phyloP scores from a whole-genome alignment of 805 yeast genomes.

The Candida wancherniae region DNA sequence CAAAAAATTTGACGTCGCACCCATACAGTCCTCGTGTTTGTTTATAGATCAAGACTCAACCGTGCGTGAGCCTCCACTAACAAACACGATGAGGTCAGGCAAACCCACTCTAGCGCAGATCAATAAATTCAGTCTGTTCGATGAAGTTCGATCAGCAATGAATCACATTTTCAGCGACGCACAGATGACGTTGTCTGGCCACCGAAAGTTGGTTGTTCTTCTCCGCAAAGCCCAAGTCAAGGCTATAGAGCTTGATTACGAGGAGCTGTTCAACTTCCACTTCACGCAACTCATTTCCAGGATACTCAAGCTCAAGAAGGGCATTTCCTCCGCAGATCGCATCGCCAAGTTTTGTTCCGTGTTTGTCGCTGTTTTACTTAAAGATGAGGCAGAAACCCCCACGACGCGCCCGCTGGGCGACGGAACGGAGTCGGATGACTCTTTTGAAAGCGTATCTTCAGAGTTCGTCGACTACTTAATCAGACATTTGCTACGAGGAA shows the following conservation, averaged over 20 bases:
- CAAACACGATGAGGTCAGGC: slow-evolving; percentile 8
- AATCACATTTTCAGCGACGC: slow-evolving; percentile 77
- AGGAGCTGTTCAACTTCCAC: slow-evolving; percentile 53
- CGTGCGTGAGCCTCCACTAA: too few relatives aligned
- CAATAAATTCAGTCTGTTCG: slow-evolving; percentile 6
- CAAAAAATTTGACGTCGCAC: too few relatives aligned
- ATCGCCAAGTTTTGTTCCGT: slow-evolving; percentile 66
- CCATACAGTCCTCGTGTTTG: too few relatives aligned
- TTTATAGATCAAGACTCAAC: too few relatives aligned
- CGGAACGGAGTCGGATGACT: slow-evolving; percentile 36
- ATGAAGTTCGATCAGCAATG: slow-evolving; percentile 33
- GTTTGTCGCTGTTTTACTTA: slow-evolving; percentile 46
- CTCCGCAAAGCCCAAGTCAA: slow-evolving; percentile 54
- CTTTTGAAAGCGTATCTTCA: slow-evolving; percentile 35
- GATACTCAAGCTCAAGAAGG: slow-evolving; percentile 61
- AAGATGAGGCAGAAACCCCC: slow-evolving; percentile 24
- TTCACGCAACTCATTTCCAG: slow-evolving; percentile 62
- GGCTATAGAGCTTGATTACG: slow-evolving; percentile 48
- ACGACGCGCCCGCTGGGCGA: slow-evolving; percentile 10
- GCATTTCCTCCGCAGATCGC: slow-evolving; percentile 70
- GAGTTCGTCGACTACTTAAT: slow-evolving; percentile 58
- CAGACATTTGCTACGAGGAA: slow-evolving; percentile 68
- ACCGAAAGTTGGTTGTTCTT: slow-evolving; percentile 64
- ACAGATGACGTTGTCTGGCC: slow-evolving; percentile 69
- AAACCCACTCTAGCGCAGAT: slow-evolving; percentile 14